Base-by-base conservation (phyloP, 257 asterid genomes). In the Penstemon newberryi region DNA sequence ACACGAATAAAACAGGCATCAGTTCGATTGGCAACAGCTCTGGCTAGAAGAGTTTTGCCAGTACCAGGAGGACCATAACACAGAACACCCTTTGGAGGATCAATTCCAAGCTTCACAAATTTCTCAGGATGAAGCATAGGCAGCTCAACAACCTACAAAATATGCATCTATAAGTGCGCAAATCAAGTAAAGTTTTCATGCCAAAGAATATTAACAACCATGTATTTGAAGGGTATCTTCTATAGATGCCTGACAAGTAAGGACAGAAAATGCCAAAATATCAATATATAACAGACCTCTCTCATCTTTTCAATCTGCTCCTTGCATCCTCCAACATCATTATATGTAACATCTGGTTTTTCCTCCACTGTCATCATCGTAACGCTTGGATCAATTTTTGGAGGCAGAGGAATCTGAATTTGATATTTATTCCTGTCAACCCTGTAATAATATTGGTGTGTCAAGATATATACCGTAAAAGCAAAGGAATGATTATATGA, bases 281-380 rank as follows among this genome's bases (percentile, higher is more conserved):
- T 60, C 41, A 61, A 44, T 19, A 65, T 6, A 12, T 49, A 70
- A 50, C 63, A 74, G 45, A 92, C 99, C 97, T 93, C 99, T 72
- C 99, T 77, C 96, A 94, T 94, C 85, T 94, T 94, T 75, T 94
- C 97, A 74, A 94, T 94, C 80, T 94, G 97, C 75, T 94, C 99
- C 83, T 91, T 94, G 12, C 99, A 91, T 45, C 99, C 99, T 66
- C 99, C 97, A 72, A 94, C 99, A 79, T 94, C 99, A 71, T 89
- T 89, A 56, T 91, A 94, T 25, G 99, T 94, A 19, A 94, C 99
- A 83, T 91, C 97, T 7, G 99, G 99, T 73, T 94, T 94, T 81
- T 94, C 99, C 80, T 91, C 99, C 57, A 94, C 97, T 12, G 99
- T 94, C 99, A 94, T 94, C 99, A 94, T 94, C 44, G 99, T 94